These are phyloP conservation scores for Cucurbita ficifolia DNA, from an alignment of 306 rosid species.

Conservation along the genomic window DNA sequence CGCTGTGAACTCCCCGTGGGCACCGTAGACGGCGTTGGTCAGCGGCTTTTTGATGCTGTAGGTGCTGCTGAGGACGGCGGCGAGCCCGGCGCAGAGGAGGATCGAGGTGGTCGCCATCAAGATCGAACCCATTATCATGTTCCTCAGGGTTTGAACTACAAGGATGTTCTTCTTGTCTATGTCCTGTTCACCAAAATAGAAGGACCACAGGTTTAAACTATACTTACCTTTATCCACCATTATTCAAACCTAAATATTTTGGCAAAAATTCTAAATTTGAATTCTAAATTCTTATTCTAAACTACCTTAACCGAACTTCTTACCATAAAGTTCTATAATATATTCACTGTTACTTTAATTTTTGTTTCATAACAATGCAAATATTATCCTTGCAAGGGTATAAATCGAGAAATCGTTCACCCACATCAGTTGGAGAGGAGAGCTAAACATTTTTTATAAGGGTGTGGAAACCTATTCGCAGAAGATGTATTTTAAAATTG, in stretches of 20 bases:
- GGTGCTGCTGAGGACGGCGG: conserved; percentile 83
- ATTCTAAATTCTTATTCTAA: background rate
- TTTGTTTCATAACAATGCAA: no score
- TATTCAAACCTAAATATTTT: background rate
- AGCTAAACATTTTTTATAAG: no score
- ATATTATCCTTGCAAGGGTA: no score
- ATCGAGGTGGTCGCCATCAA: conserved; percentile 82
- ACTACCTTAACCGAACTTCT: background rate
- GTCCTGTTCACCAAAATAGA: conserved; percentile 14
- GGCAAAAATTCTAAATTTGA: background rate
- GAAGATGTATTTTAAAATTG: no score
- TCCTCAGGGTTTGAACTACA: conserved; percentile 71
- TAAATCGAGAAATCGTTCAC: no score
- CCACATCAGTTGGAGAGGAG: no score
- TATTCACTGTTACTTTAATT: no score
- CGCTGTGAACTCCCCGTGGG: conserved; percentile 74
- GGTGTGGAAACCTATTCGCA: no score
- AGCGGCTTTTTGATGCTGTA: conserved; percentile 75
- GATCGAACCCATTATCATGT: conserved; percentile 76
- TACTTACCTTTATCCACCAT: no score
- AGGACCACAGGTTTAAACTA: no score
- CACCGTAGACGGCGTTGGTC: conserved; percentile 47
- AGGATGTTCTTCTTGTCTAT: conserved; percentile 73
- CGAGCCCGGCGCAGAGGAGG: conserved; percentile 64
- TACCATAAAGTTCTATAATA: background rate